These are phyloP conservation scores for Phytopythium aichiense DNA, from an alignment of 352 stramenopile species.

Conservation along the genomic window DNA sequence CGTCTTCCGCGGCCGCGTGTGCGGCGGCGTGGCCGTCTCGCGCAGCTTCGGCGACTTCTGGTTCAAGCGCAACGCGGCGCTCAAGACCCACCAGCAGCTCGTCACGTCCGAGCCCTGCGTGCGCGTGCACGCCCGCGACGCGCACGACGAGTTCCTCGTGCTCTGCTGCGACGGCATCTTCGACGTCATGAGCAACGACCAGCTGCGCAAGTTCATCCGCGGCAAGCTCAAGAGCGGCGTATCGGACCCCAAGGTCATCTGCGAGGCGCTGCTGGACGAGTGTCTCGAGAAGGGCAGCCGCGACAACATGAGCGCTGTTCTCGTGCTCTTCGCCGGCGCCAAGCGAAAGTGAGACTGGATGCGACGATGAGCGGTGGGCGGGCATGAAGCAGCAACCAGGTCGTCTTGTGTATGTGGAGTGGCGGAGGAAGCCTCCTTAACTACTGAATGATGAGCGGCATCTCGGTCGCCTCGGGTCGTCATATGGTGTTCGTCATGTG, in stretches of 20 bases:
- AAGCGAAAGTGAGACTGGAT: background rate
- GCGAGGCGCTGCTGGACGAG: conserved; percentile 76
- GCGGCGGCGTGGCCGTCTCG: conserved; percentile 79
- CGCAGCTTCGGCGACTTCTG: conserved; percentile 86
- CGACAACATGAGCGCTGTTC: conserved; percentile 86
- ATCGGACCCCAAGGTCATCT: conserved; percentile 57
- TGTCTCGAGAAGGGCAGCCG: conserved; percentile 77
- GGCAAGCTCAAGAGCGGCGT: conserved; percentile 56
- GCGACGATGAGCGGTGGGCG: background rate
- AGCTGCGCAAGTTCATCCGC: conserved; percentile 89
- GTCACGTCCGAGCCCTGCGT: conserved; percentile 84
- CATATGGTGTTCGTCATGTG: conserved; percentile 25
- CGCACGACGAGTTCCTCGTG: conserved; percentile 90
- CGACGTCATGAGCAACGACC: conserved; percentile 94
- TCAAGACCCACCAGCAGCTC: conserved; percentile 82
- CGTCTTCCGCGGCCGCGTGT: conserved; percentile 82
- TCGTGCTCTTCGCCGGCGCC: conserved; percentile 68
- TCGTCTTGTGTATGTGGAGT: too few relatives aligned
- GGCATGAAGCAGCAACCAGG: too few relatives aligned
- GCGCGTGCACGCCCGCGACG: conserved; percentile 60
- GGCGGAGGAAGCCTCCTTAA: background rate
- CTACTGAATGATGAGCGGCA: background rate
- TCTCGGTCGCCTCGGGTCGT: background rate
- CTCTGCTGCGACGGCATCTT: conserved; percentile 93
- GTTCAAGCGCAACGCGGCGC: conserved; percentile 81